Conservation (phyloP, 306 rosid genomes). For the Acacia melanoxylon region DNA sequence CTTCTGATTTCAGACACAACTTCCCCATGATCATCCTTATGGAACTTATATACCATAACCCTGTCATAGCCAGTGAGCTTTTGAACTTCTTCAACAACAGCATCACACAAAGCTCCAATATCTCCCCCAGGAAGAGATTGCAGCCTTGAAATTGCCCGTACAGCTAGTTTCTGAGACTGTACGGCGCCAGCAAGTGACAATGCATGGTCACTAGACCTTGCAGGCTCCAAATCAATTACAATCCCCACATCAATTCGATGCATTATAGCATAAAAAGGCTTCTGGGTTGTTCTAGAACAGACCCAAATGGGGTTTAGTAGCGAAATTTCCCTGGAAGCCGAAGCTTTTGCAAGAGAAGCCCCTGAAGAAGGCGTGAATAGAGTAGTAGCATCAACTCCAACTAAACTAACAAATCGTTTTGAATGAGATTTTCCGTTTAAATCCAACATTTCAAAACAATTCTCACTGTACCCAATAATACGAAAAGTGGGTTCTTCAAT, state of each 20-base stretch:
- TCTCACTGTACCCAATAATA: constrained; percentile 67
- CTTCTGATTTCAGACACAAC: constrained; percentile 78
- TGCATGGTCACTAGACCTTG: constrained; percentile 62
- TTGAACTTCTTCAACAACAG: constrained; percentile 76
- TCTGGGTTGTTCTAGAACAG: constrained; percentile 51
- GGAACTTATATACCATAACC: constrained; percentile 85
- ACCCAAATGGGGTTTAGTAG: constrained; percentile 78
- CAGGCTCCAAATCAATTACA: constrained; percentile 90
- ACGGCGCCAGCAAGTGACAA: constrained; percentile 78
- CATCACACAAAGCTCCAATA: constrained; percentile 66
- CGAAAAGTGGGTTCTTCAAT: constrained; percentile 59
- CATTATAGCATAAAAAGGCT: constrained; percentile 75
- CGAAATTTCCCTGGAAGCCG: constrained; percentile 55
- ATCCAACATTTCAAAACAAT: constrained; percentile 66
- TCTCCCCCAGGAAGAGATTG: constrained; percentile 84
- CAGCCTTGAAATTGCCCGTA: constrained; percentile 79
- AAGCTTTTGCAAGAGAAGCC: constrained; percentile 61
- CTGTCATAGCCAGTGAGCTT: constrained; percentile 93
- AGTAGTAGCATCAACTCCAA: constrained; percentile 66
- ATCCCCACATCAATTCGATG: constrained; percentile 87
- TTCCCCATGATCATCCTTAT: constrained; percentile 91
- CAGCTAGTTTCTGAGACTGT: constrained; percentile 85
- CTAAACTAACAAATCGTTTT: constrained; percentile 26
- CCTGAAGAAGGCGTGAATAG: constrained; percentile 71
- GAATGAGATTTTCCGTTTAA: constrained; percentile 34